A percentile compares a stretch with the other conserved stretches of the same genome.
phyloP scores from a whole-genome alignment of 768 basidiomycete genomes.

The Austroboletus eburneus region DNA sequence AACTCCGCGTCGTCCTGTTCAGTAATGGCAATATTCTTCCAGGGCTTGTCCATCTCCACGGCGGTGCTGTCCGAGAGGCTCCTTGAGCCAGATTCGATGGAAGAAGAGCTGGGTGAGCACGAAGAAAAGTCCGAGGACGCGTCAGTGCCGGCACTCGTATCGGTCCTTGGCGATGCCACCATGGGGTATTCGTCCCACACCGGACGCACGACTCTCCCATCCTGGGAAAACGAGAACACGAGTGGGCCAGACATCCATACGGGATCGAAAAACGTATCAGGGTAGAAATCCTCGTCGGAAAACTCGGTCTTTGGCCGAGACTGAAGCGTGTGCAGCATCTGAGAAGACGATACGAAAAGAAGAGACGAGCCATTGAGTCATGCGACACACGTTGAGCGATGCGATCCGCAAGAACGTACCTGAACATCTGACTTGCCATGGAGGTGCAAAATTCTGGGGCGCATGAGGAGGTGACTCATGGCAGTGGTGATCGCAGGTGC shows the following conservation, averaged over 20 bases:
- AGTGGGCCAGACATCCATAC: slow-evolving; percentile 32
- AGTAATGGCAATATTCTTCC: slow-evolving; percentile 28
- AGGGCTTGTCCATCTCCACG: slow-evolving; percentile 15
- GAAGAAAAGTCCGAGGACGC: background rate
- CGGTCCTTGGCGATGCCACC: background rate
- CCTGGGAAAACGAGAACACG: slow-evolving; percentile 20
- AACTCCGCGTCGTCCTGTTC: slow-evolving; percentile 26
- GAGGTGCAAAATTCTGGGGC: too few species aligned
- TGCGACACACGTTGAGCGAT: too few species aligned
- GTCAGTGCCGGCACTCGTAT: background rate
- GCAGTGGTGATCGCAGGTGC: too few species aligned
- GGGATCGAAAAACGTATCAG: slow-evolving; percentile 42
- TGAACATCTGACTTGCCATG: too few species aligned
- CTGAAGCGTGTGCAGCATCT: too few species aligned
- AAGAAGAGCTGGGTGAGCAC: background rate
- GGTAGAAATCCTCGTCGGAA: slow-evolving; percentile 54
- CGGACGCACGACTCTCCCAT: slow-evolving; percentile 15
- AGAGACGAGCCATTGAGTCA: too few species aligned
- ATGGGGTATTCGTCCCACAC: background rate
- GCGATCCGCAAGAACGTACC: too few species aligned
- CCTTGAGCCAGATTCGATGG: background rate
- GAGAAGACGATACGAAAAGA: too few species aligned
- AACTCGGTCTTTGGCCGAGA: too few species aligned
- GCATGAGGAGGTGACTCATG: too few species aligned
- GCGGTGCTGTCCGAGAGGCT: background rate